Percentiles rank a stretch among this genome's conserved stretches.
Conservation (phyloP, 1,139 yeast species). For the Geotrichum bryndzae region DNA sequence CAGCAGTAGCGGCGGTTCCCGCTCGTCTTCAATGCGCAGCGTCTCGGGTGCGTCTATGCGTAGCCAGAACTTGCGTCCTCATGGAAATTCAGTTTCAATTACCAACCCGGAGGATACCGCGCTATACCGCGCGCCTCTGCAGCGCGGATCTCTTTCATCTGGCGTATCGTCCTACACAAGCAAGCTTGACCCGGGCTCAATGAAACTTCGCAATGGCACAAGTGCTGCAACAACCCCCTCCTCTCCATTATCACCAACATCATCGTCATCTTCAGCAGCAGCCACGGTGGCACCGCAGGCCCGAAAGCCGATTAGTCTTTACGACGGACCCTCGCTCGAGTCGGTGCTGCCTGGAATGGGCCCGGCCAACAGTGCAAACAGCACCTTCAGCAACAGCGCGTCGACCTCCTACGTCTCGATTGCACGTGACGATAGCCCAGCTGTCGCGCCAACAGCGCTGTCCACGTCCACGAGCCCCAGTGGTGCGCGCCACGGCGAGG, state of each 20-base stretch:
- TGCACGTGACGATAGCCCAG: neutral
- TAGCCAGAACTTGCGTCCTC: neutral
- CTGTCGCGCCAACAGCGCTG: neutral
- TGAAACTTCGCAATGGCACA: slow-evolving; percentile 1
- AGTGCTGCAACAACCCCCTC: too few relatives aligned
- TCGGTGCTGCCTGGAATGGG: neutral
- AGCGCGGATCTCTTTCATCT: neutral
- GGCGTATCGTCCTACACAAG: neutral
- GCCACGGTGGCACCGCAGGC: neutral
- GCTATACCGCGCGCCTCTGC: neutral
- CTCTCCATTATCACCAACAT: neutral
- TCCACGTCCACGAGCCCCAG: neutral
- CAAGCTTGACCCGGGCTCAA: slow-evolving; percentile 3
- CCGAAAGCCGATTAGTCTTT: neutral
- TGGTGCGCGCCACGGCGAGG: slow-evolving; percentile 10
- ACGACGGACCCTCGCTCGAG: neutral
- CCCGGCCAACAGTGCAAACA: neutral
- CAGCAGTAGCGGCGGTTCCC: neutral
- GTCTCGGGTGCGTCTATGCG: neutral
- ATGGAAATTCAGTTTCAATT: neutral
- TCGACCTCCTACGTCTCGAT: neutral
- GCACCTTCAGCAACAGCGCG: neutral
- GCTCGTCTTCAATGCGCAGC: neutral
- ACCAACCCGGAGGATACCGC: neutral
- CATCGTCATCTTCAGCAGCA: neutral